Percentiles rank a stretch among this genome's conserved stretches.
Evolutionary conservation across 202 grass and related monocot genomes (phyloP).

Genomic region (Setaria viridis): DNA sequence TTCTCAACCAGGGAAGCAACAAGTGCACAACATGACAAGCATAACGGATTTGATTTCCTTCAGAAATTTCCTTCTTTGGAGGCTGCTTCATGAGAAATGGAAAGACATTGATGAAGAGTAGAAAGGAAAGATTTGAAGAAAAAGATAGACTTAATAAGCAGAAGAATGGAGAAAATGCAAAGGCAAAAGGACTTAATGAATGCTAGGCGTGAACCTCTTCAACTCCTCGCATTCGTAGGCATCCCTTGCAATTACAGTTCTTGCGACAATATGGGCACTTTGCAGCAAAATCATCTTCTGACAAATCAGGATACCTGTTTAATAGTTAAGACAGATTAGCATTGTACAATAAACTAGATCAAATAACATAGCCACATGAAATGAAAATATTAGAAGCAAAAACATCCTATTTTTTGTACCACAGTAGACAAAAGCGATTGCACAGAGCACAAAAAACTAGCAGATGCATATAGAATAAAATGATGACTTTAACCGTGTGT

Average conservation of each 20-base stretch:
- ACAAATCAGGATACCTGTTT: constrained; percentile 68
- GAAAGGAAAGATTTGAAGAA: neutral
- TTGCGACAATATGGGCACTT: constrained; percentile 68
- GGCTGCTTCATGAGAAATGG: constrained; percentile 32
- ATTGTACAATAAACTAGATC: neutral
- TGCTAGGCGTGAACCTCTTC: constrained; percentile 52
- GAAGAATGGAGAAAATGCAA: neutral
- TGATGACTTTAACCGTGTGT: neutral
- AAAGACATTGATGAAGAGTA: neutral
- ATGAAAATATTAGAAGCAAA: neutral
- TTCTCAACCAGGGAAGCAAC: constrained; percentile 74
- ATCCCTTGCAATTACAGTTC: constrained; percentile 85
- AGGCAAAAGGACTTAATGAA: neutral
- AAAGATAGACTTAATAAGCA: neutral
- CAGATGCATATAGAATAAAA: neutral
- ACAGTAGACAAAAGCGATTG: constrained; percentile 1
- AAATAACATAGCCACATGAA: neutral
- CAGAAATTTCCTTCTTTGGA: constrained; percentile 46
- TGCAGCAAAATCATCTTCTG: constrained; percentile 66
- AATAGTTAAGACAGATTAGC: constrained; percentile 8
- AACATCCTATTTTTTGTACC: neutral
- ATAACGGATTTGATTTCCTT: constrained; percentile 55
- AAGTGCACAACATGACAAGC: constrained; percentile 53
- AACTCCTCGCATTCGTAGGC: constrained; percentile 67
- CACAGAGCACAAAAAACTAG: neutral